Conservation (phyloP, 257 asterid species). For the Lycium ferocissimum region DNA sequence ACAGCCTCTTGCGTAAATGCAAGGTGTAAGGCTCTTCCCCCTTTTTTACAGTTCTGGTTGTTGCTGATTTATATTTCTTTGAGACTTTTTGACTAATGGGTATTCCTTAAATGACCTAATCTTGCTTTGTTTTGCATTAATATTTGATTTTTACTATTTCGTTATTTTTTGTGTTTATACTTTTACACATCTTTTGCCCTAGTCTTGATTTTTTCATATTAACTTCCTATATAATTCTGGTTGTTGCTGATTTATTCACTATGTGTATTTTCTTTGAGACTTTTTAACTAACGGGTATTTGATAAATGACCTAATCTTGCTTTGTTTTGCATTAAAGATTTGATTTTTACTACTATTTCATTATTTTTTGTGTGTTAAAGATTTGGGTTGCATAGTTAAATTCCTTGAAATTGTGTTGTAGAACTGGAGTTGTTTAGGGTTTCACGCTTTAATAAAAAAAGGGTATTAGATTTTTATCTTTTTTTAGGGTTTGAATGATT, state of each 20-base stretch:
- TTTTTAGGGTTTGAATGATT: neutral
- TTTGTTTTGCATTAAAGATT: neutral
- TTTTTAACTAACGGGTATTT: neutral
- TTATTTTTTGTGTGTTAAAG: no score
- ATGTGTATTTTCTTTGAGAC: no score
- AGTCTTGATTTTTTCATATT: neutral
- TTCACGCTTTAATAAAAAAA: neutral
- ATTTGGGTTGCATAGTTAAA: neutral
- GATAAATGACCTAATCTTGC: neutral
- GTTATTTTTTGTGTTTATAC: no score
- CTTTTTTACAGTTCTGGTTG: no score
- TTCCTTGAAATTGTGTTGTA: neutral
- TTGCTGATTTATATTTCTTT: no score
- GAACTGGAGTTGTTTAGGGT: neutral
- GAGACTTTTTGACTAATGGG: no score
- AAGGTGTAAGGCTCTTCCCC: no score
- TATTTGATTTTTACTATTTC: no score
- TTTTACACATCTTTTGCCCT: neutral
- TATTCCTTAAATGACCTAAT: no score
- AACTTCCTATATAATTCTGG: neutral
- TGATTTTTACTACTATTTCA: no score
- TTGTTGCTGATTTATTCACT: neutral
- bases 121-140: no score
- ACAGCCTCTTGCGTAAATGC: no score
- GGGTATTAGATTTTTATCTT: neutral